Base-by-base conservation (phyloP, 2,329 filamentous ascomycete species). In the Nectriaceae sp. region DNA sequence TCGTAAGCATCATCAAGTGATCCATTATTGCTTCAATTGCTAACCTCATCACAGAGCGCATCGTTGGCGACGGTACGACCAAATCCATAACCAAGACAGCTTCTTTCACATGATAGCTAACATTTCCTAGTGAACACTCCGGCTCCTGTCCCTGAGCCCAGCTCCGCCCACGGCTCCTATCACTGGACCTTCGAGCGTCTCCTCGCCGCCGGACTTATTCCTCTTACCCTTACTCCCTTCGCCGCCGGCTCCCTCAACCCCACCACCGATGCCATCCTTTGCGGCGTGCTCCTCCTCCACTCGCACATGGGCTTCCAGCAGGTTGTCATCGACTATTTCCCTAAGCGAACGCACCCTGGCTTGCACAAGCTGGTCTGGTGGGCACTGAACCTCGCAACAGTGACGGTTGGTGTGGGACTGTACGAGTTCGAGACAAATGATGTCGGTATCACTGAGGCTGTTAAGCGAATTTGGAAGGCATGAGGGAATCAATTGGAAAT, bases 401-500 rank as follows among this genome's bases (percentile, higher is more conserved):
- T 93, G 49, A 76, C 90, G 44, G 89, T 92, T 54, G 91, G 89
- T 42, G 80, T 96, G 57, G 92, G 92, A 49, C 80, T 97, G 65
- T 99, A 99, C 75, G 93, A 97, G 73, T 97, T 97, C 65, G 94
- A 99, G 85, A 99, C 94, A 24, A 97, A 97, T 67, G 94, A 99
- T 61, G 90, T 99, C 44, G 94, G 94, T 58, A 71, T 99, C 51
- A 96, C 91, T 8, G 93, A 96, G 79, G 87, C 86, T 24, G 79
- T 97, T 59, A 90, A 88, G 80, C 83, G 88, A 67, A 77, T 97
- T 54, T 99, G 94, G 94, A 89, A 80, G 65, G 93, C 94, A 64
- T 90, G 75, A 63, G 50, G 38, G 45, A 44, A n/a, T 11, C 18
- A 37, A 38, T 46, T 40, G 40, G 26, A 33, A 26, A 40, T 43